These are phyloP conservation scores for Eucalyptus grandis DNA, from an alignment of 345 rosid genomes.

Conservation along the genomic window DNA sequence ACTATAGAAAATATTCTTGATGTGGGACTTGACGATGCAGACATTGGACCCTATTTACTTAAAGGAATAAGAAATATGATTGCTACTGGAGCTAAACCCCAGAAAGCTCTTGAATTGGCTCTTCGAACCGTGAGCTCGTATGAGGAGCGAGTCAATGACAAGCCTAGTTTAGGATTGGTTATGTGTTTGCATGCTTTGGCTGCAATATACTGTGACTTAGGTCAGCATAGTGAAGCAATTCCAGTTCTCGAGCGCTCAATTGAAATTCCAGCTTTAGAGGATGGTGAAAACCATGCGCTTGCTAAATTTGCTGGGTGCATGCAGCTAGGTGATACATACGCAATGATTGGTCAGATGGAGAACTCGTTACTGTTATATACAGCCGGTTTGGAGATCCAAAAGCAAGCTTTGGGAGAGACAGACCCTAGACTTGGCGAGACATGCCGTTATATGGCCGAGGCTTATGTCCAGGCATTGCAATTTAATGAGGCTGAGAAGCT, in stretches of 20 bases:
- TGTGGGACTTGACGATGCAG: slow-evolving; percentile 29
- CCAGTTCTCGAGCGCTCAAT: slow-evolving; percentile 76
- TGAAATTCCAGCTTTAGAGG: slow-evolving; percentile 53
- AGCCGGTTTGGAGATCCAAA: slow-evolving; percentile 81
- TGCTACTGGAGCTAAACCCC: slow-evolving; percentile 53
- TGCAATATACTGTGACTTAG: slow-evolving; percentile 54
- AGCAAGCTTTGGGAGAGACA: slow-evolving; percentile 65
- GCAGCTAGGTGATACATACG: slow-evolving; percentile 86
- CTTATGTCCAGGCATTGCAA: slow-evolving; percentile 80
- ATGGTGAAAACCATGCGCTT: slow-evolving; percentile 60
- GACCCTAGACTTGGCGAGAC: slow-evolving; percentile 76
- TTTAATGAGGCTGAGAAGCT: slow-evolving; percentile 73
- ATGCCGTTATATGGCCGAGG: slow-evolving; percentile 75
- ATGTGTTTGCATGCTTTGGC: slow-evolving; percentile 82
- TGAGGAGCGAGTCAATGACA: slow-evolving; percentile 34
- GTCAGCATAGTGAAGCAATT: slow-evolving; percentile 51
- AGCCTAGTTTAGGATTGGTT: slow-evolving; percentile 38
- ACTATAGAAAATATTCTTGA: slow-evolving; percentile 3
- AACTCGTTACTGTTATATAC: slow-evolving; percentile 62
- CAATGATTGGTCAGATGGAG: slow-evolving; percentile 72
- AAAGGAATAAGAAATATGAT: slow-evolving; percentile 59
- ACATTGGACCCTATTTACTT: slow-evolving; percentile 57
- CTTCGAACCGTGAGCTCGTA: slow-evolving; percentile 45
- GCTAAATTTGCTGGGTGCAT: slow-evolving; percentile 91
- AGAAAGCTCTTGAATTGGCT: slow-evolving; percentile 58